Evolutionary conservation across 2,329 filamentous ascomycete species (phyloP).

Genomic region (Coleophoma crateriformis): DNA sequence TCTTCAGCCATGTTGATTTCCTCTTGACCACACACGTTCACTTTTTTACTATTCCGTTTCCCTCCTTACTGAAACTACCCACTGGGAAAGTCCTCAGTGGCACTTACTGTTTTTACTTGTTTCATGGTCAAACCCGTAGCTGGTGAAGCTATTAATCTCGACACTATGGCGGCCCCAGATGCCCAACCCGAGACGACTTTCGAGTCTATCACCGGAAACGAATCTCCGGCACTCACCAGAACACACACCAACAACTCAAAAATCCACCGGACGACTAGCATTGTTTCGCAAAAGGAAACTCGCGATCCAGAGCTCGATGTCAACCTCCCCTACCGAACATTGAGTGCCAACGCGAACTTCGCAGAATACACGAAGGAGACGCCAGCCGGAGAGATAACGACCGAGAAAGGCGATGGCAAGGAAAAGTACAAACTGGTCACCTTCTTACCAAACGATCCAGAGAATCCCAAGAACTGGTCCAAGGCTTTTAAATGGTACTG

Average conservation of each 20-base stretch:
- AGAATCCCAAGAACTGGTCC: slow-evolving; percentile 83
- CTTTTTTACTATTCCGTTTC: no score
- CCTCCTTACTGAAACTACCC: no score
- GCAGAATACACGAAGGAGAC: slow-evolving; percentile 64
- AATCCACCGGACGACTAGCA: slow-evolving; percentile 9
- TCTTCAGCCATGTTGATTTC: no score
- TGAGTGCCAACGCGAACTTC: slow-evolving; percentile 55
- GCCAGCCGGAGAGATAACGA: slow-evolving; percentile 49
- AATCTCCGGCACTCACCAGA: slow-evolving; percentile 5
- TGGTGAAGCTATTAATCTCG: no score
- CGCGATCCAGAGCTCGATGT: slow-evolving; percentile 31
- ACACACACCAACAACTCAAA: slow-evolving; percentile 6
- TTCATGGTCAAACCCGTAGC: no score
- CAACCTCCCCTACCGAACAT: slow-evolving; percentile 60
- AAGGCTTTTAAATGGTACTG: slow-evolving; percentile 76
- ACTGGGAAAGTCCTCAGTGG: no score
- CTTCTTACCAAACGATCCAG: slow-evolving; percentile 65
- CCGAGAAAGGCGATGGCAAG: slow-evolving; percentile 15
- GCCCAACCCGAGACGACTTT: not conserved
- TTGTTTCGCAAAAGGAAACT: slow-evolving; percentile 18
- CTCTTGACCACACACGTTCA: no score
- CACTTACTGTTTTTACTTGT: no score
- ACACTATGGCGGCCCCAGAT: no score
- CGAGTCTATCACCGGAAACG: slow-evolving; percentile 1
- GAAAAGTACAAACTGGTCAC: slow-evolving; percentile 56